Percentiles rank a stretch among this genome's conserved stretches.
Evolutionary conservation across 371 early-diverging fungal species (phyloP).

Genomic region (Mortierella sp.): DNA sequence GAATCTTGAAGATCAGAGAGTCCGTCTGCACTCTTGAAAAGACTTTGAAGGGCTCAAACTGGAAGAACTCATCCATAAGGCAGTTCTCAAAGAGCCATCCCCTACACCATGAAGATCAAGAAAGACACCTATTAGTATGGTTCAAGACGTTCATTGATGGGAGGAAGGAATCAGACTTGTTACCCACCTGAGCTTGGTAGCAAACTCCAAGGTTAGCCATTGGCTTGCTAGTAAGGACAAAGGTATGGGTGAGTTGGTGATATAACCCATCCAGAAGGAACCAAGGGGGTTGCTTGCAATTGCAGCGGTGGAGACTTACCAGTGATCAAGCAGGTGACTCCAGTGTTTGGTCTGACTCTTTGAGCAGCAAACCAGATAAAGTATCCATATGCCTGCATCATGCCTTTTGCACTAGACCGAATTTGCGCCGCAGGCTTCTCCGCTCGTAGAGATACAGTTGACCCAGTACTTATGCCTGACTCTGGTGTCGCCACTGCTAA

Average conservation of each 20-base stretch:
- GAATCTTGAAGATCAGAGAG: slow-evolving; percentile 68
- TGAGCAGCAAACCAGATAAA: slow-evolving; percentile 71
- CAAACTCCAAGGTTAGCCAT: slow-evolving; percentile 73
- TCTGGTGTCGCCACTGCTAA: slow-evolving; percentile 10
- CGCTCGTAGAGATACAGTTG: neutral
- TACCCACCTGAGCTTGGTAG: slow-evolving; percentile 56
- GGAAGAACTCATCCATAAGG: slow-evolving; percentile 64
- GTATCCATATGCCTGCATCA: slow-evolving; percentile 67
- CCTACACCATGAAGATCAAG: slow-evolving; percentile 29
- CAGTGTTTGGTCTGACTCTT: slow-evolving; percentile 56
- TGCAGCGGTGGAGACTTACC: slow-evolving; percentile 16
- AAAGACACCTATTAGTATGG: neutral
- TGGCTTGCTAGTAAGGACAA: slow-evolving; percentile 60
- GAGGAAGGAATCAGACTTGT: neutral
- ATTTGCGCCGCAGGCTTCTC: neutral
- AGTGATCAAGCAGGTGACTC: slow-evolving; percentile 65
- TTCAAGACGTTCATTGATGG: neutral
- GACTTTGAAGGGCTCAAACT: slow-evolving; percentile 75
- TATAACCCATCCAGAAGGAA: no score
- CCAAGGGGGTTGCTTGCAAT: no score
- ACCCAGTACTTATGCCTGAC: slow-evolving; percentile 2
- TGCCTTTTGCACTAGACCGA: slow-evolving; percentile 29
- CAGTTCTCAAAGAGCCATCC: slow-evolving; percentile 69
- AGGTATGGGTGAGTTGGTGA: neutral
- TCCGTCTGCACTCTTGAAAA: slow-evolving; percentile 75